Conservation (phyloP, 768 basidiomycete genomes). For the Lactarius quietus region DNA sequence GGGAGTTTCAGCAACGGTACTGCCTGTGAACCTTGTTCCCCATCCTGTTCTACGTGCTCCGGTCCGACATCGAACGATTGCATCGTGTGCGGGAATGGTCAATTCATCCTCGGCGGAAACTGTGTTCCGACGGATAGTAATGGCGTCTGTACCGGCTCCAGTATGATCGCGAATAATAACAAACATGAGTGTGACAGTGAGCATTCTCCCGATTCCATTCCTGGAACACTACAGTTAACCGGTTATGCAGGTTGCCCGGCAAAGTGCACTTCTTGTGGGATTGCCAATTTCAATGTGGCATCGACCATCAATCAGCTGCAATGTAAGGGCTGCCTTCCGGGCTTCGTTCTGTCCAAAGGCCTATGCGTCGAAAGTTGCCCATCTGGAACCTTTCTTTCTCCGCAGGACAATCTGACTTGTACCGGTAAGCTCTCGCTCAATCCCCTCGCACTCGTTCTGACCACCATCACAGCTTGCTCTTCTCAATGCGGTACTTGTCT, state of each 20-base stretch:
- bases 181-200: slow-evolving; percentile 83
- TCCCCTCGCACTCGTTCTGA: slow-evolving; percentile 18
- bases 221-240: slow-evolving; percentile 9
- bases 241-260: slow-evolving; percentile 64
- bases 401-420: slow-evolving; percentile 71
- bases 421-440: slow-evolving; percentile 47
- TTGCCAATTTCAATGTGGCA: slow-evolving; percentile 63
- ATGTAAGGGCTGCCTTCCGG: slow-evolving; percentile 77
- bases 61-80: slow-evolving; percentile 69
- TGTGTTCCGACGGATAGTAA: slow-evolving; percentile 64
- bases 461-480: slow-evolving; percentile 50
- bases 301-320: slow-evolving; percentile 64
- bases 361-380: slow-evolving; percentile 71
- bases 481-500: slow-evolving; percentile 71
- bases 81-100: slow-evolving; percentile 58
- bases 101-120: slow-evolving; percentile 59
- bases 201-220: slow-evolving; percentile 31
- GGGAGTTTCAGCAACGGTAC: slow-evolving; percentile 59
- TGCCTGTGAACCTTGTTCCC: slow-evolving; percentile 55
- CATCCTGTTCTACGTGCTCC: slow-evolving; percentile 66
- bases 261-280: slow-evolving; percentile 75
- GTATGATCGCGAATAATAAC: slow-evolving; percentile 72
- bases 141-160: slow-evolving; percentile 72
- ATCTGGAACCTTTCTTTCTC: slow-evolving; percentile 64
- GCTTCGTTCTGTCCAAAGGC: slow-evolving; percentile 67